Percentiles rank a stretch among this genome's conserved stretches.
Evolutionary conservation across 2,329 filamentous ascomycete species (phyloP).

Genomic region (Periconia macrospinosa): DNA sequence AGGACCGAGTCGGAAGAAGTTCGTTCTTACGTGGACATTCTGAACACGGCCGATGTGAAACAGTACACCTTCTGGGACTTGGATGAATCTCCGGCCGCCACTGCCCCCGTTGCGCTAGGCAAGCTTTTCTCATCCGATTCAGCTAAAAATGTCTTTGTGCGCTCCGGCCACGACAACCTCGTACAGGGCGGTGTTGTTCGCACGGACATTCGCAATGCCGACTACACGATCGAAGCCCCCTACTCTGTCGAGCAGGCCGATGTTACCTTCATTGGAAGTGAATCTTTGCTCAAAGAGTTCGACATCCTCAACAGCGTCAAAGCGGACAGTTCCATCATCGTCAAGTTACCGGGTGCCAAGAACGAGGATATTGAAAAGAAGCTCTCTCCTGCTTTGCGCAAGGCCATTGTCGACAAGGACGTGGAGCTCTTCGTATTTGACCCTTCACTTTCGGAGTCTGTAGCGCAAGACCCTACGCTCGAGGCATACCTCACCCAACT

Average conservation of each 20-base stretch:
- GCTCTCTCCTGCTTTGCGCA: slow-evolving; percentile 70
- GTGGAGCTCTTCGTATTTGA: slow-evolving; percentile 78
- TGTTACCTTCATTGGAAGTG: slow-evolving; percentile 74
- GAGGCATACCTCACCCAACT: slow-evolving; percentile 74
- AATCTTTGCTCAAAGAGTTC: slow-evolving; percentile 77
- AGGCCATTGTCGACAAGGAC: slow-evolving; percentile 69
- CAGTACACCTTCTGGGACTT: slow-evolving; percentile 95
- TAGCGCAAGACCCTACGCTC: slow-evolving; percentile 64
- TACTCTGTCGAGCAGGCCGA: slow-evolving; percentile 81
- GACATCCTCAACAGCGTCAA: slow-evolving; percentile 73
- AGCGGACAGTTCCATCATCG: slow-evolving; percentile 69
- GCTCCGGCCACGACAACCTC: slow-evolving; percentile 63
- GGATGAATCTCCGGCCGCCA: slow-evolving; percentile 70
- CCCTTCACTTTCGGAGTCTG: slow-evolving; percentile 65
- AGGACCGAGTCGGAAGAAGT: slow-evolving; percentile 43
- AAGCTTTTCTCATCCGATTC: slow-evolving; percentile 64
- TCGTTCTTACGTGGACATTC: slow-evolving; percentile 54
- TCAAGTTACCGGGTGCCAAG: slow-evolving; percentile 79
- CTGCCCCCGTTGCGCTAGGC: slow-evolving; percentile 64
- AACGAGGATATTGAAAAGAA: slow-evolving; percentile 89
- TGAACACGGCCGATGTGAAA: slow-evolving; percentile 61
- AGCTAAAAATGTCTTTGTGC: slow-evolving; percentile 62
- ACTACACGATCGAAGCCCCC: slow-evolving; percentile 80
- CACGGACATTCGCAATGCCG: slow-evolving; percentile 81
- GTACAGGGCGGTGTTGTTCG: slow-evolving; percentile 76